Percentiles rank a stretch among this genome's conserved stretches.
These are phyloP conservation scores for Cytospora paraplurivora DNA, from an alignment of 2,329 filamentous ascomycete species.

Conservation along the genomic window DNA sequence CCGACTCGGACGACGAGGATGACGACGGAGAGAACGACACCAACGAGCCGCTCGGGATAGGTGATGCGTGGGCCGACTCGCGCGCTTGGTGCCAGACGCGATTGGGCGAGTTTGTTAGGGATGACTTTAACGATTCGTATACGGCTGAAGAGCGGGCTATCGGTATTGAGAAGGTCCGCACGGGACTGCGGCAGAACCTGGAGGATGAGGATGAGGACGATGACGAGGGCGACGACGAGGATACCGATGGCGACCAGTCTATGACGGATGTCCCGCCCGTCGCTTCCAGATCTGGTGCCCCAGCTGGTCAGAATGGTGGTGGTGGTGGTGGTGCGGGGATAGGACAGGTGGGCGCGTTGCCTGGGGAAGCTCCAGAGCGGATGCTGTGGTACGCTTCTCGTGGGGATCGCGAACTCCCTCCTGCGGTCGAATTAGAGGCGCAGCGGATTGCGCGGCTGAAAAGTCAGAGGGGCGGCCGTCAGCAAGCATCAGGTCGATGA, in stretches of 20 bases:
- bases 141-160: slow-evolving; percentile 69
- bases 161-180: slow-evolving; percentile 71
- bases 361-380: slow-evolving; percentile 16
- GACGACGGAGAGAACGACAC: slow-evolving; percentile 44
- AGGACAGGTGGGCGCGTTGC: slow-evolving; percentile 1
- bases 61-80: slow-evolving; percentile 43
- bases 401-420: slow-evolving; percentile 16
- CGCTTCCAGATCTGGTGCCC: slow-evolving; percentile 3
- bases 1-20: slow-evolving; percentile 29
- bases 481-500: background rate
- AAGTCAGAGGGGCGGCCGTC: background rate
- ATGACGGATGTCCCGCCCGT: slow-evolving; percentile 28
- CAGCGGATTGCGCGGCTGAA: slow-evolving; percentile 4
- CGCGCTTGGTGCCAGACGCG: slow-evolving; percentile 38
- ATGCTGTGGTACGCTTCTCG: slow-evolving; percentile 19
- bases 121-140: slow-evolving; percentile 65
- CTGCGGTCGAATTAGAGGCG: slow-evolving; percentile 17
- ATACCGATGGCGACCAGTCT: slow-evolving; percentile 48
- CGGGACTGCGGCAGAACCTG: slow-evolving; percentile 63
- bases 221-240: slow-evolving; percentile 56
- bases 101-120: slow-evolving; percentile 42
- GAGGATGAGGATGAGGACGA: slow-evolving; percentile 57
- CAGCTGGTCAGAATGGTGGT: slow-evolving; percentile 17
- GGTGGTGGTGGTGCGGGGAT: background rate
- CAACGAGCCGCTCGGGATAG: slow-evolving; percentile 39